A percentile compares a stretch with the other conserved stretches of the same genome.
Evolutionary conservation across 768 basidiomycete genomes (phyloP).

Genomic region (Termitomyces sp.): DNA sequence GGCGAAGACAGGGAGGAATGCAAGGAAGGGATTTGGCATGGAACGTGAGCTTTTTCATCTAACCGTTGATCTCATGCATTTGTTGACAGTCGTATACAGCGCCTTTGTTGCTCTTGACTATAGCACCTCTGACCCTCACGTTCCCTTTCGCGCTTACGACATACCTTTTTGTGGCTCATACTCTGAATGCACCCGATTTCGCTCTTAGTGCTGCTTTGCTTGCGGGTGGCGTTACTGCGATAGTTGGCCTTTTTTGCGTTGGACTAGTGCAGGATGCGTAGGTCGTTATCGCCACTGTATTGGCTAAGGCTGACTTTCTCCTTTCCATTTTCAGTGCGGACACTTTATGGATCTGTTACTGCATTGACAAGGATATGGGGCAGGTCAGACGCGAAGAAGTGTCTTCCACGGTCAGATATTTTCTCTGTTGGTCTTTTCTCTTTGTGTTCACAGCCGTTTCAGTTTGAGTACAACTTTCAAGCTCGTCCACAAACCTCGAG

Average conservation of each 20-base stretch:
- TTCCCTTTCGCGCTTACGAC: constrained; percentile 78
- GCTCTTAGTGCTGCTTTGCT: constrained; percentile 74
- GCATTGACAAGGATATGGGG: constrained; percentile 42
- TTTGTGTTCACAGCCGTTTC: neutral
- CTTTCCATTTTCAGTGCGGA: constrained; percentile 29
- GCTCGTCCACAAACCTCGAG: constrained; percentile 9
- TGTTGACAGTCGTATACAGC: constrained; percentile 26
- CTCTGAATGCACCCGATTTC: constrained; percentile 60
- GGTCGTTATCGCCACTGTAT: constrained; percentile 14
- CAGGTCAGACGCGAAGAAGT: constrained; percentile 37
- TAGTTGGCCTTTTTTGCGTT: constrained; percentile 80
- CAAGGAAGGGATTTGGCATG: constrained; percentile 43
- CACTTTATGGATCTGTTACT: constrained; percentile 43
- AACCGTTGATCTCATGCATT: neutral
- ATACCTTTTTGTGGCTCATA: constrained; percentile 88
- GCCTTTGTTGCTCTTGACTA: constrained; percentile 67
- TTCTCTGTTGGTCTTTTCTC: neutral
- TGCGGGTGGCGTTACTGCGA: constrained; percentile 72
- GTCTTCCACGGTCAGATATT: constrained; percentile 29
- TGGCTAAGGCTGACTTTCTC: neutral
- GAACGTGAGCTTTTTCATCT: constrained; percentile 44
- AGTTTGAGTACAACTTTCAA: constrained; percentile 31
- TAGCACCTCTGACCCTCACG: constrained; percentile 74
- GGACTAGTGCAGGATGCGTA: constrained; percentile 71
- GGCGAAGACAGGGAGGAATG: constrained; percentile 28